Evolutionary conservation across 2,329 filamentous ascomycete species (phyloP).

Genomic region (Coniochaeta ligniaria): DNA sequence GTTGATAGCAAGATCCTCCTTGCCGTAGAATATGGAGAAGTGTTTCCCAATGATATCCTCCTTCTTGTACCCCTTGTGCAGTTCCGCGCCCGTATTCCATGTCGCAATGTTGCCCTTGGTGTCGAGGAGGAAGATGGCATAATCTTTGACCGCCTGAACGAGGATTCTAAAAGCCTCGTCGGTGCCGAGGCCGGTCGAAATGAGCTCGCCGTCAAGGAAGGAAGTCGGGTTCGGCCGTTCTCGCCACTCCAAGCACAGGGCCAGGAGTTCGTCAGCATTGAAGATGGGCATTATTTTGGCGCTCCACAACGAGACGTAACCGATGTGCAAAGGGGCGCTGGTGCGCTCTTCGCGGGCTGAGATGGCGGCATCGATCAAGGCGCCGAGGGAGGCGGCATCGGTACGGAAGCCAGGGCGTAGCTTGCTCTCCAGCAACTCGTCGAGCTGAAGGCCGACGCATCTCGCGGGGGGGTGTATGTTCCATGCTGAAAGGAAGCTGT

Average conservation of each 20-base stretch:
- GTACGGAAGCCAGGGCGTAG: slow-evolving; percentile 16
- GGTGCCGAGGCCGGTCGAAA: slow-evolving; percentile 25
- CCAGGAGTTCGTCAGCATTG: slow-evolving; percentile 18
- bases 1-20: slow-evolving; percentile 37
- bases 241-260: slow-evolving; percentile 24
- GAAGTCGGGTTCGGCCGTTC: slow-evolving; percentile 7
- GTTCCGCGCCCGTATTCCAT: slow-evolving; percentile 49
- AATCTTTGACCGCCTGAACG: slow-evolving; percentile 53
- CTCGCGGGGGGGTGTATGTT: slow-evolving; percentile 12
- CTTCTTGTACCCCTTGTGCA: slow-evolving; percentile 47
- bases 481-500: slow-evolving; percentile 20
- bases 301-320: slow-evolving; percentile 18
- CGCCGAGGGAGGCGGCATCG: slow-evolving; percentile 17
- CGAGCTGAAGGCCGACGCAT: slow-evolving; percentile 20
- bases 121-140: slow-evolving; percentile 57
- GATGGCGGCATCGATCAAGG: slow-evolving; percentile 21
- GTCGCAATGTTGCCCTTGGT: slow-evolving; percentile 46
- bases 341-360: slow-evolving; percentile 16
- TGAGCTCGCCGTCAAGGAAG: slow-evolving; percentile 11
- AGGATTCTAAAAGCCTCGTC: slow-evolving; percentile 54
- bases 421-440: slow-evolving; percentile 16
- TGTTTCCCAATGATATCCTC: slow-evolving; percentile 51
- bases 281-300: slow-evolving; percentile 24
- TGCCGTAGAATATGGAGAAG: slow-evolving; percentile 49
- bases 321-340: slow-evolving; percentile 10